phyloP scores from a whole-genome alignment of 768 basidiomycete genomes.

The Boletus rubescentipes region DNA sequence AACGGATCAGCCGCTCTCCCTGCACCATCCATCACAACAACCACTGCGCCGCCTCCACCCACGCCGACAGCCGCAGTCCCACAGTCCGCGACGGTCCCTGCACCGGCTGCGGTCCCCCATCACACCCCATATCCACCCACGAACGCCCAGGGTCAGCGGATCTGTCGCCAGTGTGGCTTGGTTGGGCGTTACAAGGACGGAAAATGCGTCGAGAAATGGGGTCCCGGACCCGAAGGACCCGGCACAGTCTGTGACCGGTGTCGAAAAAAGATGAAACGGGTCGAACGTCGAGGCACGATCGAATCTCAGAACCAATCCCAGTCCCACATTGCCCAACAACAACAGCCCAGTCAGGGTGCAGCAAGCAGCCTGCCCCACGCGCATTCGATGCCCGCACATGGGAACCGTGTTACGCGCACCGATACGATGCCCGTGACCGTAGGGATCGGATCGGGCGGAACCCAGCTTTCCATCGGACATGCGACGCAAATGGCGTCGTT shows the following conservation, averaged over 20 bases:
- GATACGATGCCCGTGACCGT: conserved; percentile 35
- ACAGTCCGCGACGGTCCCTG: conserved; percentile 5
- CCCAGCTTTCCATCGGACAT: conserved; percentile 26
- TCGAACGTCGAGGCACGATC: conserved; percentile 69
- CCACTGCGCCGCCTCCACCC: conserved; percentile 12
- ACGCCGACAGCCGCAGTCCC: conserved; percentile 14
- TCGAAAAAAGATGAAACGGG: conserved; percentile 85
- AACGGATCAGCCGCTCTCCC: conserved; percentile 23
- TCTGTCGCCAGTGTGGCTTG: conserved; percentile 73
- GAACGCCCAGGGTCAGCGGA: conserved; percentile 68
- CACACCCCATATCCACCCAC: conserved; percentile 29
- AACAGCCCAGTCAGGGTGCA: conserved; percentile 5
- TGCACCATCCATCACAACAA: conserved; percentile 14
- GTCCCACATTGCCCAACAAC: conserved; percentile 17
- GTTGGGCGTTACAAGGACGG: conserved; percentile 79
- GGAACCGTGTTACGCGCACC: conserved; percentile 24
- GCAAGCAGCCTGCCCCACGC: conserved; percentile 13
- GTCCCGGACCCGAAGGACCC: conserved; percentile 79
- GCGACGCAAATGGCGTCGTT: conserved; percentile 23
- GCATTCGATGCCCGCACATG: conserved; percentile 22
- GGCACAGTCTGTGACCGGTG: conserved; percentile 86
- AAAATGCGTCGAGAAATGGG: conserved; percentile 88
- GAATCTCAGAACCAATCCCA: conserved; percentile 38
- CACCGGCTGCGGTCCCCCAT: not conserved
- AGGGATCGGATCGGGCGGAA: conserved; percentile 24